Evolutionary conservation across 2,329 filamentous ascomycete genomes (phyloP).

Genomic region (Apiospora phragmitis): DNA sequence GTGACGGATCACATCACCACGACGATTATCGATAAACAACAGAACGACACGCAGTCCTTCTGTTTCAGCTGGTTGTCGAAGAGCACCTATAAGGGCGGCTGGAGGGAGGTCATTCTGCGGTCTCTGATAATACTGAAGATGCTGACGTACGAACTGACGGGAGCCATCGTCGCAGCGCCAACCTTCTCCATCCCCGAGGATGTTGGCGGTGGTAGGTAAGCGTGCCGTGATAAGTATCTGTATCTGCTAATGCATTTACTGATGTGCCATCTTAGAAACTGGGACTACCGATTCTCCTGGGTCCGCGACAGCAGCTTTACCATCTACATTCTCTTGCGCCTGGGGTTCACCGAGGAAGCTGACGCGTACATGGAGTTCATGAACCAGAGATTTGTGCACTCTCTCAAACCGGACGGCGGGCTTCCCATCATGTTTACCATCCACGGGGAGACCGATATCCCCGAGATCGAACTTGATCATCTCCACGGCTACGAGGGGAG

Average conservation of each 20-base stretch:
- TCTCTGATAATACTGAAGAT: conserved; percentile 76
- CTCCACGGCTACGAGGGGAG: conserved; percentile 73
- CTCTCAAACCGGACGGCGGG: conserved; percentile 58
- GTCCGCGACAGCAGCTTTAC: conserved; percentile 77
- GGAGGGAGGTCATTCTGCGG: conserved; percentile 69
- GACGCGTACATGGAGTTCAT: conserved; percentile 81
- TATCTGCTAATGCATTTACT: background rate
- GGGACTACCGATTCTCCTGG: conserved; percentile 79
- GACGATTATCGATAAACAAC: conserved; percentile 58
- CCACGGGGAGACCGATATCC: conserved; percentile 71
- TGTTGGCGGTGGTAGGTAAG: conserved; percentile 60
- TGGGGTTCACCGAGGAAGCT: conserved; percentile 74
- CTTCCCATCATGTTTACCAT: conserved; percentile 84
- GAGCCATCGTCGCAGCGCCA: conserved; percentile 74
- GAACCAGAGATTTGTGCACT: conserved; percentile 66
- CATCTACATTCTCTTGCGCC: conserved; percentile 73
- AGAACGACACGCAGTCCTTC: conserved; percentile 69
- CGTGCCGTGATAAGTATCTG: background rate
- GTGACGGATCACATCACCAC: conserved; percentile 59
- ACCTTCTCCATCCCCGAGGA: conserved; percentile 78
- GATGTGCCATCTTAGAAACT: conserved; percentile 46
- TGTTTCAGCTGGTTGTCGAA: conserved; percentile 75
- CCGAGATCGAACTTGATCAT: conserved; percentile 67
- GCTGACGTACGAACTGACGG: conserved; percentile 76
- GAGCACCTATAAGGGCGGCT: conserved; percentile 70